Conservation (phyloP, 73 alveolate species). For the Breviolum minutum region DNA sequence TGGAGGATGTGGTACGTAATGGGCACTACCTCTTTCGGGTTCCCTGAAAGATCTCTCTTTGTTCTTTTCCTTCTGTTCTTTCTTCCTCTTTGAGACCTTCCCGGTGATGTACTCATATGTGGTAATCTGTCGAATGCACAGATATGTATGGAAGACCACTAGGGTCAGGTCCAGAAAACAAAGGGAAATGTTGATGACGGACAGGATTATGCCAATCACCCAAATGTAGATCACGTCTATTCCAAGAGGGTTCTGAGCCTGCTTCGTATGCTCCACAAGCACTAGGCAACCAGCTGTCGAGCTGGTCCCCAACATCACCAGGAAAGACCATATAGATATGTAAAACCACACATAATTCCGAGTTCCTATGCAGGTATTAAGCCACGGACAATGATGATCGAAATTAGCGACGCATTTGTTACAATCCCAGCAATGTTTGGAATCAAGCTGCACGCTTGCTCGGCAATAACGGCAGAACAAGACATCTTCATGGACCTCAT, state of each 20-base stretch:
- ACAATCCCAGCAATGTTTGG: slow-evolving; percentile 97
- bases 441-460: slow-evolving; percentile 50
- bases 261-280: slow-evolving; percentile 23
- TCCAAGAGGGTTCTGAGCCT: slow-evolving; percentile 21
- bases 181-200: slow-evolving; percentile 40
- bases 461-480: slow-evolving; percentile 43
- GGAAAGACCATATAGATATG: slow-evolving; percentile 40
- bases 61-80: not conserved
- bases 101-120: slow-evolving; percentile 86
- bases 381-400: slow-evolving; percentile 96
- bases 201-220: slow-evolving; percentile 32
- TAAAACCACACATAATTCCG: slow-evolving; percentile 68
- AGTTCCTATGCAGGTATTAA: slow-evolving; percentile 89
- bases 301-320: slow-evolving; percentile 60
- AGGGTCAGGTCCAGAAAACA: slow-evolving; percentile 59
- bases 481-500: slow-evolving; percentile 13
- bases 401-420: slow-evolving; percentile 96
- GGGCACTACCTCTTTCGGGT: not conserved
- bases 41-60: not conserved
- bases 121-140: slow-evolving; percentile 31
- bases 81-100: slow-evolving; percentile 46
- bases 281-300: slow-evolving; percentile 30
- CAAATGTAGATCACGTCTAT: slow-evolving; percentile 30
- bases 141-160: slow-evolving; percentile 63
- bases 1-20: not conserved